Conservation (phyloP, 306 rosid species). For the Cicer judaicum region DNA sequence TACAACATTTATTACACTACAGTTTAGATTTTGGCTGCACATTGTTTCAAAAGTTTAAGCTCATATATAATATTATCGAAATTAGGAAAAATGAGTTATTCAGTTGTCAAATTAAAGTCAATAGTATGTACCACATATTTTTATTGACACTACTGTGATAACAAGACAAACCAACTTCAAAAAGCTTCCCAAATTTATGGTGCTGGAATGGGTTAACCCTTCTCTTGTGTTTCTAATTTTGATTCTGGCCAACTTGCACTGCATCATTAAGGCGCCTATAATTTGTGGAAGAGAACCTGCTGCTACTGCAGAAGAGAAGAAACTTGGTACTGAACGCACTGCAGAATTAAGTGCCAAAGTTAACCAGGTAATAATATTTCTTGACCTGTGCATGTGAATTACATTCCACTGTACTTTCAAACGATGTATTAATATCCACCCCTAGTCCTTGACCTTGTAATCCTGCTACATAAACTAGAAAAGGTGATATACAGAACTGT, state of each 20-base stretch:
- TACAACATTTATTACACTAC: slow-evolving; percentile 48
- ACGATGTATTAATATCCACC: slow-evolving; percentile 39
- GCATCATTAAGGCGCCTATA: slow-evolving; percentile 74
- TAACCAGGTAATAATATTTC: slow-evolving; percentile 65
- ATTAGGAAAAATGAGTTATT: slow-evolving; percentile 28
- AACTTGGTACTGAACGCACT: slow-evolving; percentile 79
- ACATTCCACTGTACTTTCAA: slow-evolving; percentile 17
- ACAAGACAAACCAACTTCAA: slow-evolving; percentile 34
- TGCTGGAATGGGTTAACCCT: slow-evolving; percentile 35
- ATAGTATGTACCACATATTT: slow-evolving; percentile 5
- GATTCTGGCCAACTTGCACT: slow-evolving; percentile 41
- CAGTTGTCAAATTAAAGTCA: slow-evolving; percentile 25
- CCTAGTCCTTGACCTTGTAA: slow-evolving; percentile 37
- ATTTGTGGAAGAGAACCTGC: slow-evolving; percentile 95
- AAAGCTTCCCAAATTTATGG: slow-evolving; percentile 31
- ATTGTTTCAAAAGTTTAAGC: slow-evolving; percentile 33
- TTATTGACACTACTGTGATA: slow-evolving; percentile 2
- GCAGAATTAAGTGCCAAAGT: slow-evolving; percentile 84
- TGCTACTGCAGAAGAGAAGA: slow-evolving; percentile 79
- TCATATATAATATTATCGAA: slow-evolving; percentile 20
- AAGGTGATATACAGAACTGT: slow-evolving; percentile 14
- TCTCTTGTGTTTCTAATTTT: slow-evolving; percentile 41
- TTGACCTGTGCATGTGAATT: slow-evolving; percentile 25
- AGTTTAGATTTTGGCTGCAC: not conserved
- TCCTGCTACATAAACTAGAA: slow-evolving; percentile 27